These are phyloP conservation scores for Talaromyces marneffei DNA, from an alignment of 2,329 filamentous ascomycete species.

Conservation along the genomic window DNA sequence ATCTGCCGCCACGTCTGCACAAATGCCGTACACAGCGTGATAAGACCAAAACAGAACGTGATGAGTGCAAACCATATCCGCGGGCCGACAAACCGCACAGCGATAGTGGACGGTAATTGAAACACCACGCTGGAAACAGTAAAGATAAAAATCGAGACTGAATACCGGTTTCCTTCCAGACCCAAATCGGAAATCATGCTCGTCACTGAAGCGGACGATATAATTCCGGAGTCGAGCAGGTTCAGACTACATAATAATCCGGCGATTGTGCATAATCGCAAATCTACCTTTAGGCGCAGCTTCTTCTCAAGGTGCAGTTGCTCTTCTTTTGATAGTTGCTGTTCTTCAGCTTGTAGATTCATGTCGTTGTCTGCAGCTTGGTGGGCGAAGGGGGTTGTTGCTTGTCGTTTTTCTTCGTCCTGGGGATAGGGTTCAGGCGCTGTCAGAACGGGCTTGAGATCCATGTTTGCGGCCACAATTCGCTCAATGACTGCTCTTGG, in stretches of 20 bases:
- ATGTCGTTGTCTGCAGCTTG: not conserved
- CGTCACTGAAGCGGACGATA: slow-evolving; percentile 64
- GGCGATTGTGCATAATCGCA: slow-evolving; percentile 64
- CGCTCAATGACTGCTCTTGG: not conserved
- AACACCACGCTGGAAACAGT: slow-evolving; percentile 63
- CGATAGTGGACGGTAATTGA: slow-evolving; percentile 63
- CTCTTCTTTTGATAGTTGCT: slow-evolving; percentile 16
- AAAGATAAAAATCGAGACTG: slow-evolving; percentile 67
- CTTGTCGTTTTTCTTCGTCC: not conserved
- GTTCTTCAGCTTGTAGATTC: slow-evolving; percentile 10
- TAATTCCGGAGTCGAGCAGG: slow-evolving; percentile 63
- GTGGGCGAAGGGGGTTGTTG: slow-evolving; percentile 2
- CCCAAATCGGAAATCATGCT: slow-evolving; percentile 60
- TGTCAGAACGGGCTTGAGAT: slow-evolving; percentile 1
- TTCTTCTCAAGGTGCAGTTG: slow-evolving; percentile 35
- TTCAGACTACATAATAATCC: slow-evolving; percentile 66
- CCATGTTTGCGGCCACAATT: not conserved
- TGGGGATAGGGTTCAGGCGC: slow-evolving; percentile 2
- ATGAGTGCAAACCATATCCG: slow-evolving; percentile 57
- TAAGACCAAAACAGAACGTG: slow-evolving; percentile 56
- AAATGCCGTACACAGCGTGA: slow-evolving; percentile 64
- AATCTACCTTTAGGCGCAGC: slow-evolving; percentile 59
- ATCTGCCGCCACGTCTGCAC: slow-evolving; percentile 63
- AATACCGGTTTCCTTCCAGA: slow-evolving; percentile 61
- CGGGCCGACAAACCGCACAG: slow-evolving; percentile 60